phyloP scores from a whole-genome alignment of 129 eudicot genomes.

The Flaveria linearis region DNA sequence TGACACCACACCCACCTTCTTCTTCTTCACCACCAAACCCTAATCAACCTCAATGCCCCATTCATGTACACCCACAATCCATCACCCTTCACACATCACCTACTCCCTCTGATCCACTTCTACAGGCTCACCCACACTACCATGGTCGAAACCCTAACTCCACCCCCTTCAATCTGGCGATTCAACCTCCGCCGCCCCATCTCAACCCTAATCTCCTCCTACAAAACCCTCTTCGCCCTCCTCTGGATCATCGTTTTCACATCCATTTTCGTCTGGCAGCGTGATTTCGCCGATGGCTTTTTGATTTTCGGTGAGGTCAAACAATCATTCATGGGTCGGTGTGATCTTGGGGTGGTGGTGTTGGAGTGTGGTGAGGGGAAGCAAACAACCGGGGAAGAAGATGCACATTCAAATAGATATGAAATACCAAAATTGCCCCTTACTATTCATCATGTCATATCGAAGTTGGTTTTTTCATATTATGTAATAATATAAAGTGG shows the following conservation, averaged over 20 bases:
- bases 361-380: too few relatives aligned
- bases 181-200: slow-evolving; percentile 49
- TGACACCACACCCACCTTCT: slow-evolving; percentile 34
- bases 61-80: slow-evolving; percentile 28
- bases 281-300: slow-evolving; percentile 46
- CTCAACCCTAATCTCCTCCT: slow-evolving; percentile 45
- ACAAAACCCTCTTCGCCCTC: slow-evolving; percentile 59
- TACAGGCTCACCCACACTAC: slow-evolving; percentile 18
- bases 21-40: slow-evolving; percentile 27
- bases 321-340: too few relatives aligned
- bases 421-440: too few relatives aligned
- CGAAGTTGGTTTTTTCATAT: too few relatives aligned
- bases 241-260: slow-evolving; percentile 63
- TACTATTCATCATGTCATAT: too few relatives aligned
- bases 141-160: slow-evolving; percentile 56
- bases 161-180: slow-evolving; percentile 41
- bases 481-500: too few relatives aligned
- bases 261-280: slow-evolving; percentile 67
- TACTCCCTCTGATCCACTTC: background rate
- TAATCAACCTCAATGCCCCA: slow-evolving; percentile 18
- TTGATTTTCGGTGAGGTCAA: too few relatives aligned
- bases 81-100: slow-evolving; percentile 6
- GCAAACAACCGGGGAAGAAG: too few relatives aligned
- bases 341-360: too few relatives aligned
- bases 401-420: too few relatives aligned